Conservation (phyloP, 2,329 filamentous ascomycete species). For the Coniochaeta hoffmannii region DNA sequence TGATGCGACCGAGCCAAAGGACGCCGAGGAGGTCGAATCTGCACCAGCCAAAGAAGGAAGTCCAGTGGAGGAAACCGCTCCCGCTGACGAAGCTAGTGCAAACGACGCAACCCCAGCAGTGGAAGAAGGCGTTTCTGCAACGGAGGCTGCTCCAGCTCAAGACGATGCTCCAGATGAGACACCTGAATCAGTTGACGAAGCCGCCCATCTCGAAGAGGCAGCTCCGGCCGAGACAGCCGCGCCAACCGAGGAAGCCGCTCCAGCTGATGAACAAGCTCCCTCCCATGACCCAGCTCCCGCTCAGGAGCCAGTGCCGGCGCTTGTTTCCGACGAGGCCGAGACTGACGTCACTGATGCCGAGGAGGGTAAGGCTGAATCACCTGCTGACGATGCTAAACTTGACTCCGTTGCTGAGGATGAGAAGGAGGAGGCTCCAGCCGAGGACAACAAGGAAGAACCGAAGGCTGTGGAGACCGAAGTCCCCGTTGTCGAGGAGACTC, state of each 20-base stretch:
- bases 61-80: not conserved
- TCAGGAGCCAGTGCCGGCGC: conserved; percentile 2
- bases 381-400: not conserved
- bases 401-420: not conserved
- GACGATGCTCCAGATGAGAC: conserved; percentile 1
- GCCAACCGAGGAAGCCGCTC: conserved; percentile 1
- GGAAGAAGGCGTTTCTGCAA: too few species aligned
- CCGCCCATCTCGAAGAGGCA: not conserved
- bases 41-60: not conserved
- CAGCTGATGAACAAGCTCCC: conserved; percentile 3
- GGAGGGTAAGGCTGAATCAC: not conserved
- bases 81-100: conserved; percentile 4
- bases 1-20: conserved; percentile 3
- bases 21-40: not conserved
- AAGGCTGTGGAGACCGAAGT: not conserved
- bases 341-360: not conserved
- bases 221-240: conserved; percentile 3
- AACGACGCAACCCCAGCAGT: too few species aligned
- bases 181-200: not conserved
- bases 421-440: not conserved
- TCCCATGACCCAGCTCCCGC: conserved; percentile 4
- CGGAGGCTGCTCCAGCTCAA: too few species aligned
- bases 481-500: not conserved
- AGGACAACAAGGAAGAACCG: conserved; percentile 14
- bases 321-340: not conserved